phyloP scores from a whole-genome alignment of 805 yeast genomes.

The Teunomyces cretensis region DNA sequence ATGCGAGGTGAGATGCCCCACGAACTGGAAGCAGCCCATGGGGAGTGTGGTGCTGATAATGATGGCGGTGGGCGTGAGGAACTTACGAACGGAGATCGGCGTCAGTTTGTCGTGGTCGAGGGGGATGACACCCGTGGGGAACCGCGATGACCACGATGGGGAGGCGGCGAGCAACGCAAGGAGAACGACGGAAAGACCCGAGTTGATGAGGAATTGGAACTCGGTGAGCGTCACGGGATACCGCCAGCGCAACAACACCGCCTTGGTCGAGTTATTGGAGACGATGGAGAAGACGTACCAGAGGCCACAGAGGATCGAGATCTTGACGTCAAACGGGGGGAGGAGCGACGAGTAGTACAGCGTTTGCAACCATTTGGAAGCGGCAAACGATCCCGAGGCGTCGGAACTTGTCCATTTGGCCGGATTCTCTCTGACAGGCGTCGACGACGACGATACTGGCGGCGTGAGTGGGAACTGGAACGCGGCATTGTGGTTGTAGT shows the following conservation, averaged over 20 bases:
- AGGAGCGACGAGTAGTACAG: slow-evolving; percentile 6
- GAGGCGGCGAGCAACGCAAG: slow-evolving; percentile 31
- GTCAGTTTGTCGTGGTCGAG: slow-evolving; percentile 16
- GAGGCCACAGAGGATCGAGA: slow-evolving; percentile 51
- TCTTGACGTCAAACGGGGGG: slow-evolving; percentile 25
- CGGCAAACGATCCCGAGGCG: neutral
- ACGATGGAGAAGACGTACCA: slow-evolving; percentile 86
- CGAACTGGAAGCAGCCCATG: slow-evolving; percentile 91
- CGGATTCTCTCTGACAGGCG: slow-evolving; percentile 28
- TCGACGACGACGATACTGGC: slow-evolving; percentile 30
- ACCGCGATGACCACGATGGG: slow-evolving; percentile 23
- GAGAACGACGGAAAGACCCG: slow-evolving; percentile 53
- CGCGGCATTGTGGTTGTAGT: slow-evolving; percentile 11
- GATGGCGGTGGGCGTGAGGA: slow-evolving; percentile 53
- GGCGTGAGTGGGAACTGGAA: slow-evolving; percentile 32
- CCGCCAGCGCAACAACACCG: slow-evolving; percentile 64
- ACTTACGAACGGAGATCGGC: slow-evolving; percentile 13
- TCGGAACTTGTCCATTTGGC: neutral
- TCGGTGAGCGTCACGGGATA: slow-evolving; percentile 91
- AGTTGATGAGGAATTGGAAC: slow-evolving; percentile 78
- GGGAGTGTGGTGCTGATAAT: slow-evolving; percentile 74
- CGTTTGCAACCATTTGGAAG: neutral
- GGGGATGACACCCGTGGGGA: slow-evolving; percentile 55
- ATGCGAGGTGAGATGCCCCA: slow-evolving; percentile 89
- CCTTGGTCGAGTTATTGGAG: slow-evolving; percentile 78